phyloP scores from a whole-genome alignment of 352 stramenopile species.

The Phytophthora tubulina region DNA sequence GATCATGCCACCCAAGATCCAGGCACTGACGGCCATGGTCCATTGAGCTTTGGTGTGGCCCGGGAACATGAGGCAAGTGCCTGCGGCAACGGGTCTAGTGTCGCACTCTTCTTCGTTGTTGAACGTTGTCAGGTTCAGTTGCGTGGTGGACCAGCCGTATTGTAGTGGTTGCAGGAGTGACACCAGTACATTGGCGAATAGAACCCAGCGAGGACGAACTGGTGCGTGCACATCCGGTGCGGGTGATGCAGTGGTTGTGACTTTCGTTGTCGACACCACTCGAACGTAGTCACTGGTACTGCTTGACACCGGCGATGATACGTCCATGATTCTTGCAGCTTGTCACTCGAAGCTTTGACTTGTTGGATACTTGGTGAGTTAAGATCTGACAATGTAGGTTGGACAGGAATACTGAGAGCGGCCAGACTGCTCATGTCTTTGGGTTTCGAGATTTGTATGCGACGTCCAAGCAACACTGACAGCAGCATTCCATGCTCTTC shows the following conservation, averaged over 20 bases:
- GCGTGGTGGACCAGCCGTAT: constrained; percentile 61
- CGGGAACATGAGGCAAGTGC: constrained; percentile 70
- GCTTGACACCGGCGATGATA: constrained; percentile 16
- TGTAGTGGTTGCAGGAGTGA: constrained; percentile 53
- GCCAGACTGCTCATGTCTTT: constrained; percentile 6
- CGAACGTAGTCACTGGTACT: constrained; percentile 19
- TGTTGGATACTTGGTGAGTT: constrained; percentile 24
- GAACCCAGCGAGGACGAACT: constrained; percentile 31
- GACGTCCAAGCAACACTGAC: not conserved
- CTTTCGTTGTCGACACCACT: not conserved
- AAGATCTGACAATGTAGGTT: constrained; percentile 19
- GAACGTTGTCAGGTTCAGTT: constrained; percentile 64
- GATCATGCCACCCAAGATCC: constrained; percentile 50
- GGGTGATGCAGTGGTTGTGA: constrained; percentile 5
- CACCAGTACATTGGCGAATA: constrained; percentile 53
- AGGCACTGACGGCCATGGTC: constrained; percentile 54
- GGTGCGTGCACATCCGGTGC: constrained; percentile 11
- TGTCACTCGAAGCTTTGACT: constrained; percentile 5
- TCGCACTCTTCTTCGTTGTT: constrained; percentile 51
- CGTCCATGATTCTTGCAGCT: constrained; percentile 13
- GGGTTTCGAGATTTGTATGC: constrained; percentile 9
- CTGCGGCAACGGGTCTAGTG: constrained; percentile 38
- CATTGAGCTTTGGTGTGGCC: constrained; percentile 55
- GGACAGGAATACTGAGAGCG: not conserved
- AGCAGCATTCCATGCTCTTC: not conserved